A percentile compares a stretch with the other conserved stretches of the same genome.
Conservation (phyloP, 2,329 filamentous ascomycete species). For the Furcasterigmium furcatum region DNA sequence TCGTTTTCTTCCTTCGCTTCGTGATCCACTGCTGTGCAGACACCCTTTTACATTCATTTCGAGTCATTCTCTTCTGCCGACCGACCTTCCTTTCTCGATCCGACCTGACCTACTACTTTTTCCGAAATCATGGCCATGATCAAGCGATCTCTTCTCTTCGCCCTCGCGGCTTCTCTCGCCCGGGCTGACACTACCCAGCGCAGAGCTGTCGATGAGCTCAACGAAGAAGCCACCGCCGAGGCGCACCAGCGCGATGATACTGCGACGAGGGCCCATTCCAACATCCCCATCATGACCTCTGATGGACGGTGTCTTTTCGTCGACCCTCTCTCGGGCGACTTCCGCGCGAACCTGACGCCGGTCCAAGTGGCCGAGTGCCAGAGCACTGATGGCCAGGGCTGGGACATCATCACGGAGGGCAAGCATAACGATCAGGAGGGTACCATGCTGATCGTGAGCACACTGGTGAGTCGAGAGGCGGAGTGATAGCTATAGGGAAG, state of each 20-base stretch:
- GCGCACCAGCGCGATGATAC: slow-evolving; percentile 40
- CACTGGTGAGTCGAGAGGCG: slow-evolving; percentile 29
- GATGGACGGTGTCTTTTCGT: slow-evolving; percentile 43
- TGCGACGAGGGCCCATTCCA: slow-evolving; percentile 39
- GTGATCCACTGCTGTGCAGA: slow-evolving; percentile 26
- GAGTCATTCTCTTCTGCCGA: background rate
- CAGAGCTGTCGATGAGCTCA: slow-evolving; percentile 35
- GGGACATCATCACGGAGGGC: slow-evolving; percentile 45
- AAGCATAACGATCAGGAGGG: slow-evolving; percentile 45
- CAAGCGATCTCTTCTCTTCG: slow-evolving; percentile 18
- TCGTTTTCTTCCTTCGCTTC: slow-evolving; percentile 11
- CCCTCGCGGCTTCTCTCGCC: slow-evolving; percentile 17
- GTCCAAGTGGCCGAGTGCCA: slow-evolving; percentile 41
- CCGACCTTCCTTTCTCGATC: slow-evolving; percentile 1
- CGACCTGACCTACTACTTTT: background rate
- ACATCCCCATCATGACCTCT: slow-evolving; percentile 40
- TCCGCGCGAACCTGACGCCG: slow-evolving; percentile 43
- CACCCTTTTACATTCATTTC: slow-evolving; percentile 19
- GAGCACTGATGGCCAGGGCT: slow-evolving; percentile 37
- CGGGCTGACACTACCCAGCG: slow-evolving; percentile 17
- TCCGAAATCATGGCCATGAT: slow-evolving; percentile 13
- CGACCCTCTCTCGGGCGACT: slow-evolving; percentile 43
- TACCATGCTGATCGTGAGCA: slow-evolving; percentile 51
- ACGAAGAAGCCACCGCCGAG: slow-evolving; percentile 39
- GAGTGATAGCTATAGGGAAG: too few relatives aligned